Conservation (phyloP, 1,284 basidiomycete species). For the Puccinia novopanici region DNA sequence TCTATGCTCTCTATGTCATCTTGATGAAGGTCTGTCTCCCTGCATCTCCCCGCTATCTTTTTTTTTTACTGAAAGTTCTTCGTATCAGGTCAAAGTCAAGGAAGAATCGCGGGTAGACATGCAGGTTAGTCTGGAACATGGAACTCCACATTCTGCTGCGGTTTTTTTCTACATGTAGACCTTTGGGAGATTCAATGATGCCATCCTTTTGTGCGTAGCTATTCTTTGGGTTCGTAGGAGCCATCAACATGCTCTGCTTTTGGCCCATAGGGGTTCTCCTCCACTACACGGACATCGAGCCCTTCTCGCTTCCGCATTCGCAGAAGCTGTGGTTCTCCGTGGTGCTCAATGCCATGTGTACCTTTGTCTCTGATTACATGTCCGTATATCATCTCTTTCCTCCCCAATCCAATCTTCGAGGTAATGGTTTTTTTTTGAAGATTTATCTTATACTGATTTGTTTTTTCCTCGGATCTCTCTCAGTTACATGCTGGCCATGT, state of each 20-base stretch:
- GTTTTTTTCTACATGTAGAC: conserved; percentile 19
- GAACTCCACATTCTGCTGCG: too few species aligned
- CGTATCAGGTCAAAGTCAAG: conserved; percentile 67
- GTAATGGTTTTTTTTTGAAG: not conserved
- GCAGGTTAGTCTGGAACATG: conserved; percentile 22
- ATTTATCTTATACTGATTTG: not conserved
- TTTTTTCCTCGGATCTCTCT: not conserved
- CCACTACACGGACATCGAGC: conserved; percentile 74
- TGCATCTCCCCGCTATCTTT: not conserved
- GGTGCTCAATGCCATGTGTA: conserved; percentile 65
- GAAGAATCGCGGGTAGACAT: conserved; percentile 54
- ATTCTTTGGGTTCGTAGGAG: conserved; percentile 71
- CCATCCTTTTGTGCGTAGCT: conserved; percentile 2
- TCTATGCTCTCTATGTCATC: conserved; percentile 89
- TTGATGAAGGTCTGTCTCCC: conserved; percentile 70
- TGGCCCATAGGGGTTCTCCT: conserved; percentile 82
- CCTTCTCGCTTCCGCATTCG: conserved; percentile 72
- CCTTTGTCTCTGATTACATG: conserved; percentile 50
- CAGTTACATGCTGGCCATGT: conserved; percentile 69
- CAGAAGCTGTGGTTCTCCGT: conserved; percentile 69
- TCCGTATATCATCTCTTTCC: not conserved
- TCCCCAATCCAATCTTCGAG: not conserved
- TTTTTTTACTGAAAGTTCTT: not conserved
- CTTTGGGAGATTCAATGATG: not conserved
- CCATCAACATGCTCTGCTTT: conserved; percentile 78